Base-by-base conservation (phyloP, 495 filamentous ascomycete species). In the Daldinia caldariorum region DNA sequence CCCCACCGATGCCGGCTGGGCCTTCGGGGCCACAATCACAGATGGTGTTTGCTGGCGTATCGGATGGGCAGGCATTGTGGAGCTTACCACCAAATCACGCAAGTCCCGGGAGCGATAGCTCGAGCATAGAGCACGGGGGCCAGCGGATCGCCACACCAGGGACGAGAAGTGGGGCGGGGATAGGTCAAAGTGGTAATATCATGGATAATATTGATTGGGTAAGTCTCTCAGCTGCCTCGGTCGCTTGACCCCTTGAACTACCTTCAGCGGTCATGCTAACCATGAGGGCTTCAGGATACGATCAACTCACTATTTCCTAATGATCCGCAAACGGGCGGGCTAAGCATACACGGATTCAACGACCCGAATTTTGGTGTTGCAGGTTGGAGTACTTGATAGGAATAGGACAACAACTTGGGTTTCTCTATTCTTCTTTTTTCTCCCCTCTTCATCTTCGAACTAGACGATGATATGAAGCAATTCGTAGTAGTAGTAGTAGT, bases 41-140 rank as follows among this genome's bases (percentile, higher is more conserved):
- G 59, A 79, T 83, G 76, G 80, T 82, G 0, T 83, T 79, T 56
- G 76, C 79, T 4, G 81, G 82, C 8, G 80, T 83, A 3, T 80
- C 81, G 7, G 81, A 84, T 57, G 80, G 82, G 8, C 81, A 83
- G 53, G 81, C 73, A 0, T 72, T 84, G 14, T 84, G 81, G 81
- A 76, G 79, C 20, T 34, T 83, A 8, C 79, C 81, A 16, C 79
- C 77, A 4, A 80, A 73, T 37, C 63, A 76, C 4, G 69, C 72
- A 4, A 82, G 80, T 35, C 80, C 79, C 1, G 78, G 74, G 45
- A 80, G 77, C 55, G 80, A 80, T 43, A 63, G 71, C 8, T 72
- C 64, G 55, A 74, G 63, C 62, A 61, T 60, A 43, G 59, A 74
- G 63, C 67, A 69, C 4, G 63, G 56, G 34, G 37, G 47, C 5